phyloP scores from a whole-genome alignment of 306 rosid genomes.

The Delonix regia region DNA sequence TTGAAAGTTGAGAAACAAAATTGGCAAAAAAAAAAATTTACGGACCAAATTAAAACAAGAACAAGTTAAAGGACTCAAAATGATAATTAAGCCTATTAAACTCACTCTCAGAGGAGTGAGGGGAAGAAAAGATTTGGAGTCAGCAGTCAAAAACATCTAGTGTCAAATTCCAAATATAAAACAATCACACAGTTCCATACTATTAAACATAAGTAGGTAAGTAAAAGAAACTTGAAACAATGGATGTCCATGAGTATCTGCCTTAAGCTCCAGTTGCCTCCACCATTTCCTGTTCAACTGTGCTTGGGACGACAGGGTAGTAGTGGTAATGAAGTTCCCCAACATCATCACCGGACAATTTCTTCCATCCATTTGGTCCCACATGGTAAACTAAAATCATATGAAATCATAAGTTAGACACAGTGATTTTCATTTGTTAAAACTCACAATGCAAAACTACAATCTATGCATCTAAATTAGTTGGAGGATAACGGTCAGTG shows the following conservation, averaged over 20 bases:
- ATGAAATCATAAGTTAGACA: neutral
- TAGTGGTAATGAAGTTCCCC: slow-evolving; percentile 70
- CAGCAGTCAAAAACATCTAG: neutral
- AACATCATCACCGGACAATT: slow-evolving; percentile 67
- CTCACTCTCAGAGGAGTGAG: too few relatives aligned
- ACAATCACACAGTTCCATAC: slow-evolving; percentile 28
- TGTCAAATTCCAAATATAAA: slow-evolving; percentile 24
- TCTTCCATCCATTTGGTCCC: slow-evolving; percentile 70
- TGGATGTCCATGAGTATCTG: slow-evolving; percentile 20
- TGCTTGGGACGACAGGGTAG: slow-evolving; percentile 50
- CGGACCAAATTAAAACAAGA: too few relatives aligned
- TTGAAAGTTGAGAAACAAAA: too few relatives aligned
- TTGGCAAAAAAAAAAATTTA: too few relatives aligned
- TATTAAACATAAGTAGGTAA: slow-evolving; percentile 29
- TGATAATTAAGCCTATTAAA: too few relatives aligned
- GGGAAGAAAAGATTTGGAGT: neutral
- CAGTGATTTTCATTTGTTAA: neutral
- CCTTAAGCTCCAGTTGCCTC: slow-evolving; percentile 68
- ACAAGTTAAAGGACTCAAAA: too few relatives aligned
- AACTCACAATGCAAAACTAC: neutral
- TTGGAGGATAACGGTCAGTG: neutral
- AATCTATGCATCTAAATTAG: neutral
- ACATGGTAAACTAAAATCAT: slow-evolving; percentile 56
- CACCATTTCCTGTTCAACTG: slow-evolving; percentile 92
- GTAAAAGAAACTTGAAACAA: slow-evolving; percentile 3